These are phyloP conservation scores for Caryopteris hybrid DNA, from an alignment of 305 asterid species.

Conservation along the genomic window DNA sequence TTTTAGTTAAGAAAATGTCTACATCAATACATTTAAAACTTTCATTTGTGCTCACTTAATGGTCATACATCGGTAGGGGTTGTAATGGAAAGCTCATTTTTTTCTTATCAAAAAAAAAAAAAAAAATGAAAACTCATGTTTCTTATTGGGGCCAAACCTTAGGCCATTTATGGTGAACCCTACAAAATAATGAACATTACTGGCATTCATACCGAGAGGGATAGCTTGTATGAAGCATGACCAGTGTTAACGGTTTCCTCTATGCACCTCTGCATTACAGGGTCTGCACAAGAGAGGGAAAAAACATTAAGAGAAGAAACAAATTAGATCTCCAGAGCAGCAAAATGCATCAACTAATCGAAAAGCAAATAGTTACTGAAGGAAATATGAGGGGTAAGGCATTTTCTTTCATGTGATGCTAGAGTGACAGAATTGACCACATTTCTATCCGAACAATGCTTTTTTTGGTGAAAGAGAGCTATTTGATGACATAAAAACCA, in stretches of 20 bases:
- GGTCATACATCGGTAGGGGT: neutral
- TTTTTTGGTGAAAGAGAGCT: neutral
- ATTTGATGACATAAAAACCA: neutral
- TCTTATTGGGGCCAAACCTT: neutral
- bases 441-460: neutral
- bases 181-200: neutral
- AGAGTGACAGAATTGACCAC: neutral
- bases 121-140: neutral
- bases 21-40: neutral
- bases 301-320: neutral
- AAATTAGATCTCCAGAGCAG: neutral
- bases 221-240: slow-evolving; percentile 73
- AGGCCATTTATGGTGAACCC: neutral
- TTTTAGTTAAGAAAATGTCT: neutral
- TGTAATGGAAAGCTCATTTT: too few species aligned
- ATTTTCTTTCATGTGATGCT: neutral
- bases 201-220: slow-evolving; percentile 62
- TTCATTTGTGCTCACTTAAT: neutral
- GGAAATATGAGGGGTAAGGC: neutral
- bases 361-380: slow-evolving; percentile 1
- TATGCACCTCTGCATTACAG: slow-evolving; percentile 69
- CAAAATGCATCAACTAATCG: slow-evolving; percentile 7
- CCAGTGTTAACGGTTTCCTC: slow-evolving; percentile 67
- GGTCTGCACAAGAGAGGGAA: slow-evolving; percentile 44
- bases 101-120: too few species aligned